Base-by-base conservation (phyloP, 2,329 filamentous ascomycete species). In the Epichloe aotearoae region DNA sequence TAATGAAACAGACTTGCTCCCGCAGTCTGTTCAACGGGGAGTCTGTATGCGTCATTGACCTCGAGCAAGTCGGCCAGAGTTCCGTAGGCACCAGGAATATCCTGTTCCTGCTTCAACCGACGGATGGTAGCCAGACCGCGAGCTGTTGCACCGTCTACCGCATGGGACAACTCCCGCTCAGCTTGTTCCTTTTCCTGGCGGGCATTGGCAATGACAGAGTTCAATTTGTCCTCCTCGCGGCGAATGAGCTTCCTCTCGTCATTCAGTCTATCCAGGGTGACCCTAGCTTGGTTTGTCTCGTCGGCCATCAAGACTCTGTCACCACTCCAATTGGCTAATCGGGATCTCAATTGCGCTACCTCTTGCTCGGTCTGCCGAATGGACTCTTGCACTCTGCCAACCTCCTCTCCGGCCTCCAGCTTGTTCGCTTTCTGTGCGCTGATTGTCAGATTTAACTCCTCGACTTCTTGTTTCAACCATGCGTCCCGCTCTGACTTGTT, bases 1-100 rank as follows among this genome's bases (percentile, higher is more conserved):
- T 95, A 95, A 67, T 98, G 88, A 69, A 98, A 98, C 8, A 98
- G 75, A 64, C 88, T 95, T 55, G 83, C 84, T 17, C 93, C 93
- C 2, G 91, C 93, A 48, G 90, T 93, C 59, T 95, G 88, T 68
- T 98, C 93, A 10, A 94, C 85, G 2, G 93, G 88, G 11, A 90
- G 82, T 54, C 89, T 82, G 68, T 95, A 97, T 49, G 81, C 79
- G 49, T 95, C 88, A 52, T 76, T 80, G 46, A 95, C 88, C 50
- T 89, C 81, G 59, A 97, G 81, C n/a, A 98, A 77, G 64, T 98
- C 94, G 4, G 91, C 90, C 38, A 98, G 69, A 0, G 90, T 95
- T 47, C 94, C 93, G 63, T 95, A 94, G 2, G 93, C 88, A 26
- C 93, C 93, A 1, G 85, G 79, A 5, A 97, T 80, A 53, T 88